Conservation (phyloP, 148 eudicot genomes). For the Rhododendron vialii region DNA sequence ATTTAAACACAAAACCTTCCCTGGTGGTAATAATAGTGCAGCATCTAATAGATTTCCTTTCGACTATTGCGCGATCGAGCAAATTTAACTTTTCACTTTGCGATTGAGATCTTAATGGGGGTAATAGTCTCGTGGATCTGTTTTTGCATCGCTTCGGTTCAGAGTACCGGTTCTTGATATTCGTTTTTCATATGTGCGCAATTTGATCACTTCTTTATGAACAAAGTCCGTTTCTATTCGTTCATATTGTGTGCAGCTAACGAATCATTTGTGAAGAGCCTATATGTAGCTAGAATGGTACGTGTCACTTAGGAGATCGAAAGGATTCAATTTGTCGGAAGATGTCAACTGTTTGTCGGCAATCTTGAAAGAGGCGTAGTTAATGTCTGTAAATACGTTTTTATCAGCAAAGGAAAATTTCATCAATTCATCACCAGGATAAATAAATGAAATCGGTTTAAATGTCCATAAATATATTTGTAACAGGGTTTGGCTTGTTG, state of each 20-base stretch:
- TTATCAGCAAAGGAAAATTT: no score
- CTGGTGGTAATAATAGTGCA: not conserved
- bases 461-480: no score
- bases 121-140: not conserved
- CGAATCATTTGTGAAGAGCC: not conserved
- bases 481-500: no score
- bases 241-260: not conserved
- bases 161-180: not conserved
- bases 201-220: not conserved
- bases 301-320: not conserved
- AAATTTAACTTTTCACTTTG: not conserved
- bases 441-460: no score
- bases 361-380: not conserved
- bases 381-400: no score
- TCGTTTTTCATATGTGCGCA: no score
- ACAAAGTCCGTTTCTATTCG: not conserved
- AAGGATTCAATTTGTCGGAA: not conserved
- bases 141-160: not conserved
- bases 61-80: not conserved
- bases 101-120: not conserved
- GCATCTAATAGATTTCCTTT: not conserved
- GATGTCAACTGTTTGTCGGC: not conserved
- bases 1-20: not conserved
- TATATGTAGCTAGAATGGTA: not conserved
- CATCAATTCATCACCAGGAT: no score